Conservation (phyloP, 1,139 yeast genomes). For the Candida frijolesensis region DNA sequence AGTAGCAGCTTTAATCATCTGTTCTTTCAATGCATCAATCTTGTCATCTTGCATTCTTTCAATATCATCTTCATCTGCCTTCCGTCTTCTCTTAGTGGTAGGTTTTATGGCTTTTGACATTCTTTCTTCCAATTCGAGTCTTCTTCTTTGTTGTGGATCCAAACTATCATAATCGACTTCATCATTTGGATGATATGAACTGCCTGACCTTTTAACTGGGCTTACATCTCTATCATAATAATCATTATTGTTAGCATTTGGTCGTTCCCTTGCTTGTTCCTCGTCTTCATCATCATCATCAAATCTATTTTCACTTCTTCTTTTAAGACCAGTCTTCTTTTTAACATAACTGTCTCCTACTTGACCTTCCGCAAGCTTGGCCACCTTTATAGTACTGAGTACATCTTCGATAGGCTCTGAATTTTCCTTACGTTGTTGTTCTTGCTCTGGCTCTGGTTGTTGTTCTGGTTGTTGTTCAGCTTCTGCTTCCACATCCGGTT, state of each 20-base stretch:
- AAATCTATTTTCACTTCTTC: neutral
- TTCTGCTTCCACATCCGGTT: neutral
- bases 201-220: constrained; percentile 1
- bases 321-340: neutral
- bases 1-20: constrained; percentile 93
- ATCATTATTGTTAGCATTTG: neutral
- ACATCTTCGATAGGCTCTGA: constrained; percentile 7
- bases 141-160: constrained; percentile 55
- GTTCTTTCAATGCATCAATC: constrained; percentile 77
- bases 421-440: constrained; percentile 6
- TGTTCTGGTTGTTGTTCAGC: constrained; percentile 7
- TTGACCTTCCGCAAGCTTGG: neutral
- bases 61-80: constrained; percentile 85
- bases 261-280: neutral
- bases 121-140: constrained; percentile 78
- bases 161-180: constrained; percentile 12
- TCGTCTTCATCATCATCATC: constrained; percentile 2
- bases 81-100: constrained; percentile 58
- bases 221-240: neutral
- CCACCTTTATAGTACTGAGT: neutral
- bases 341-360: neutral
- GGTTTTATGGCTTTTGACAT: constrained; percentile 77
- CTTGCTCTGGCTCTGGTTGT: constrained; percentile 8
- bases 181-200: constrained; percentile 10
- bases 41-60: constrained; percentile 95